A percentile compares a stretch with the other conserved stretches of the same genome.
Evolutionary conservation across 257 asterid genomes (phyloP).

Genomic region (Hygrophila difformis): DNA sequence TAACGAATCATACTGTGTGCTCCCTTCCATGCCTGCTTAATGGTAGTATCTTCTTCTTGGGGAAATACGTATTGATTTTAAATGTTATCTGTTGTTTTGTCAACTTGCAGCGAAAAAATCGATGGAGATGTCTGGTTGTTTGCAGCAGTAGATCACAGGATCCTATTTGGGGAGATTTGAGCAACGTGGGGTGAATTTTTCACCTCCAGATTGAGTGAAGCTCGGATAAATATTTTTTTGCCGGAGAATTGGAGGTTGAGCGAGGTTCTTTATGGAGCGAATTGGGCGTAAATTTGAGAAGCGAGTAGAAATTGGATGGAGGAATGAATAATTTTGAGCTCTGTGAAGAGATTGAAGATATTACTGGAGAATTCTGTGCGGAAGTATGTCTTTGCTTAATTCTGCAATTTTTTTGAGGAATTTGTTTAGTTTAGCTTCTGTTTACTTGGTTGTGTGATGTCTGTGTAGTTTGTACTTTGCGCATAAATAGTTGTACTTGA

Average conservation of each 20-base stretch:
- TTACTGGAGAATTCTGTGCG: constrained; percentile 12
- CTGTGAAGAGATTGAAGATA: constrained; percentile 23
- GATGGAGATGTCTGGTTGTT: constrained; percentile 21
- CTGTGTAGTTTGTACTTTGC: constrained; percentile 4
- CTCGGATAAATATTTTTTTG: background rate
- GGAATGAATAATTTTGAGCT: constrained; percentile 20
- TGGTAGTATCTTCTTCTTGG: constrained; percentile 5
- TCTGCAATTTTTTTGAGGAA: background rate
- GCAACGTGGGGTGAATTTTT: constrained; percentile 18
- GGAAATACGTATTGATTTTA: background rate
- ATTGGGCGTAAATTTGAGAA: constrained; percentile 6
- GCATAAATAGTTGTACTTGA: constrained; percentile 14
- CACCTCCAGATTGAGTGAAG: constrained; percentile 7
- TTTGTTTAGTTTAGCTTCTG: constrained; percentile 8
- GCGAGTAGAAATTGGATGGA: constrained; percentile 14
- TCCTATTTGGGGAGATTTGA: constrained; percentile 17
- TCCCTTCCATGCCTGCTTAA: no score
- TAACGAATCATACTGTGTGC: constrained; percentile 20
- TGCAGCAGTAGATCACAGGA: constrained; percentile 24
- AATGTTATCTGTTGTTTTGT: constrained; percentile 18
- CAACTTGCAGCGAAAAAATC: constrained; percentile 13
- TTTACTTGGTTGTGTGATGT: constrained; percentile 11
- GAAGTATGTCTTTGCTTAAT: background rate
- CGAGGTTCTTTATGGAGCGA: constrained; percentile 12
- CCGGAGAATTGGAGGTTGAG: constrained; percentile 13